Base-by-base conservation (phyloP, 352 stramenopile species). In the Phytophthora pistaciae region DNA sequence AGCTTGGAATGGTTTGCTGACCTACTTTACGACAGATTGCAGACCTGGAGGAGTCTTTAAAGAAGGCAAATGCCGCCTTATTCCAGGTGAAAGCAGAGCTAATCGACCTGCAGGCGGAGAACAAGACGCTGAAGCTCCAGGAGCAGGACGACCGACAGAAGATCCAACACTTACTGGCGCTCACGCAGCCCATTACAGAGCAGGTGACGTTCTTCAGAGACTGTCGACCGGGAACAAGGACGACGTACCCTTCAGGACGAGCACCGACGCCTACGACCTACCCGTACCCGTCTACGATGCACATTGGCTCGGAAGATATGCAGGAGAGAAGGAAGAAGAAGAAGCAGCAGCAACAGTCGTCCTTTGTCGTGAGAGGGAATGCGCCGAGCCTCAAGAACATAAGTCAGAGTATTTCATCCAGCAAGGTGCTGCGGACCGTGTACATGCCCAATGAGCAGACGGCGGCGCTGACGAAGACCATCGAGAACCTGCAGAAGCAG, bases 171-270 rank as follows among this genome's bases (percentile, higher is more conserved):
- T 68, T 97, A 44, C 74, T 97, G 42, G 75, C 79, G 48, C 78
- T 97, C 21, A 96, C 91, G 27, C 84, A 97, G 64, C 91, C 91
- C 0, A 84, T 96, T 58, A 82, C 77, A 0, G 88, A 97, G 67
- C 87, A 92, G 69, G 84, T 92, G n/a, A 90, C 80, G 20, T 94
- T 94, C 71, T 84, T 88, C 25, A 73, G 85, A 54, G 89, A 96
- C 66, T 93, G 87, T 61, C 75, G 88, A 8, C 90, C 88, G 5
- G 82, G 74, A 25, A 68, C 84, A 7, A 74, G 82, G 27, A 80
- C 80, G 6, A 78, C 68, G 21, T 95, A 87, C 59, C 85, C 90
- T 31, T 69, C 79, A 27, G 61, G 64, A 18, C 31, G 59, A 44
- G 31, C 63, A 0, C 68, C 68, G 20, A 73, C 62, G 8, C 75